A percentile compares a stretch with the other conserved stretches of the same genome.
Evolutionary conservation across 2,329 filamentous ascomycete genomes (phyloP).

Genomic region (Phoma sp.): DNA sequence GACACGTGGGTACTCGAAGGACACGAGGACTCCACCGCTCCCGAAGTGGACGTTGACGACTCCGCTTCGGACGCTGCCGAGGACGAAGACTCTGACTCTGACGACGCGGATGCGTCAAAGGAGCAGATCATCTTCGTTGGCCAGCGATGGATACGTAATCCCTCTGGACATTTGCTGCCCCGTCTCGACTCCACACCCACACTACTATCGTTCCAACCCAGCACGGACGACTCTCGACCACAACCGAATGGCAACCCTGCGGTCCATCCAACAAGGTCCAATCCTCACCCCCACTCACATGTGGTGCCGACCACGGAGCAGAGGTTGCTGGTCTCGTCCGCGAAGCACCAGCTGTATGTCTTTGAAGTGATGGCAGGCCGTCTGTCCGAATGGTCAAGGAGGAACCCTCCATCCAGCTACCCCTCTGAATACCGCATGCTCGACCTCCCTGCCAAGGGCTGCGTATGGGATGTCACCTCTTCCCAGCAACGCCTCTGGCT

Average conservation of each 20-base stretch:
- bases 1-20: constrained; percentile 83
- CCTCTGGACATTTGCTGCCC: constrained; percentile 63
- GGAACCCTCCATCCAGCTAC: constrained; percentile 78
- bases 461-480: constrained; percentile 78
- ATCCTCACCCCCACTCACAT: constrained; percentile 63
- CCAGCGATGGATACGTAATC: constrained; percentile 78
- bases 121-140: constrained; percentile 60
- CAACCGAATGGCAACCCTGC: constrained; percentile 56
- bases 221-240: constrained; percentile 21
- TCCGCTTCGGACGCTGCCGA: constrained; percentile 34
- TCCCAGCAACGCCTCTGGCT: constrained; percentile 73
- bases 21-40: constrained; percentile 58
- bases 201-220: constrained; percentile 57
- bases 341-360: constrained; percentile 73
- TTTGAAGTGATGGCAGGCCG: constrained; percentile 80
- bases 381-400: constrained; percentile 83
- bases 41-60: constrained; percentile 50
- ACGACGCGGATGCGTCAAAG: constrained; percentile 57
- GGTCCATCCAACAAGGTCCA: constrained; percentile 59
- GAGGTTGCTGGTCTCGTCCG: constrained; percentile 67
- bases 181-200: constrained; percentile 55
- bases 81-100: constrained; percentile 49
- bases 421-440: constrained; percentile 77
- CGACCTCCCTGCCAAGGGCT: constrained; percentile 82
- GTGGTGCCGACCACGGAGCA: constrained; percentile 62